A percentile compares a stretch with the other conserved stretches of the same genome.
phyloP scores from a whole-genome alignment of 2,329 filamentous ascomycete genomes.

The Lecanicillium sp. region DNA sequence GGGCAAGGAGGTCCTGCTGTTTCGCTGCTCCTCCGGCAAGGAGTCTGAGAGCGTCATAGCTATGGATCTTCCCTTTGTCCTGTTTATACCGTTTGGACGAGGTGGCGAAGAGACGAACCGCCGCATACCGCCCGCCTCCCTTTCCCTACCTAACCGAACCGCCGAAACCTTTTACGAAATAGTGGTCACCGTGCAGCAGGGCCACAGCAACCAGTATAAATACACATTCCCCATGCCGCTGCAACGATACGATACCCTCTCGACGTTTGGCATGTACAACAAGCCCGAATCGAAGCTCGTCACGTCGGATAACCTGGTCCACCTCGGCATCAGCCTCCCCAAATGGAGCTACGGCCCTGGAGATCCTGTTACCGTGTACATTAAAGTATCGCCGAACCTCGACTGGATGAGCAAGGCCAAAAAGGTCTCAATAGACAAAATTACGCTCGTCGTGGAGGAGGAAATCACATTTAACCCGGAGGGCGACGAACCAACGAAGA shows the following conservation, averaged over 20 bases:
- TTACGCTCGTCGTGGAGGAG: constrained; percentile 90
- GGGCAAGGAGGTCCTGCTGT: constrained; percentile 90
- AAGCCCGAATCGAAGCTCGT: constrained; percentile 81
- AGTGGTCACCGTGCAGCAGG: constrained; percentile 91
- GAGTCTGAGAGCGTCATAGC: constrained; percentile 83
- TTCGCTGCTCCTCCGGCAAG: constrained; percentile 74
- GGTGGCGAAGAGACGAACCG: constrained; percentile 85
- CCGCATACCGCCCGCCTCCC: constrained; percentile 82
- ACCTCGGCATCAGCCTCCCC: constrained; percentile 83
- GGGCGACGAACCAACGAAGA: constrained; percentile 88
- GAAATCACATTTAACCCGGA: constrained; percentile 99
- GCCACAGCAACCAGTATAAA: constrained; percentile 78
- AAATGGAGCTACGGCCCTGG: constrained; percentile 94
- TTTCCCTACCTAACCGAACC: constrained; percentile 86
- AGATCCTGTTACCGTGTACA: constrained; percentile 92
- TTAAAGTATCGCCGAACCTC: constrained; percentile 85
- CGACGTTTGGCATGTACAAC: constrained; percentile 99
- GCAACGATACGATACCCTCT: constrained; percentile 89
- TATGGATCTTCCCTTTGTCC: constrained; percentile 95
- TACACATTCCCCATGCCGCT: constrained; percentile 88
- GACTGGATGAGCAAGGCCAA: constrained; percentile 88
- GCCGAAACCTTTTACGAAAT: constrained; percentile 96
- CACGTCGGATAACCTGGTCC: constrained; percentile 84
- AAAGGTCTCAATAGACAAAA: constrained; percentile 87
- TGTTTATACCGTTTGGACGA: constrained; percentile 93